Evolutionary conservation across 164 flowering plant genomes (phyloP).

Genomic region (Malania oleifera): DNA sequence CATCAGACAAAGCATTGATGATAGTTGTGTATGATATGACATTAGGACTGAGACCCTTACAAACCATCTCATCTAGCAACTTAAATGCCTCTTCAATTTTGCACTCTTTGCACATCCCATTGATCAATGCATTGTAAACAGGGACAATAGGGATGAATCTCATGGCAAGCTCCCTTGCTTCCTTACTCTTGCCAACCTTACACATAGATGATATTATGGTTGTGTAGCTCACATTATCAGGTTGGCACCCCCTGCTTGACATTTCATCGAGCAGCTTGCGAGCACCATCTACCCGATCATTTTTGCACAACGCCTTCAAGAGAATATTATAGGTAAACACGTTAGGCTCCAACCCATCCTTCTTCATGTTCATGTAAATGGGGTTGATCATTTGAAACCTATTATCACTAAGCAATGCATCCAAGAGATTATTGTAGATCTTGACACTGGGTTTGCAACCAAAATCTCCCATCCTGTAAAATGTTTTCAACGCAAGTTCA

Average conservation of each 20-base stretch:
- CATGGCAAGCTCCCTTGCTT: conserved; percentile 55
- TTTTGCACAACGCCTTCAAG: conserved; percentile 82
- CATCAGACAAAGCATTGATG: conserved; percentile 45
- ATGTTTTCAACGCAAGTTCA: conserved; percentile 70
- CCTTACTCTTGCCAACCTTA: conserved; percentile 47
- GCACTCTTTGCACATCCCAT: conserved; percentile 46
- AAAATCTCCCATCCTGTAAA: conserved; percentile 69
- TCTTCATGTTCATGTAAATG: conserved; percentile 67
- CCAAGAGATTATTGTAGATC: conserved; percentile 77
- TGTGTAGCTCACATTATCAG: conserved; percentile 76
- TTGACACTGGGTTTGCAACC: conserved; percentile 61
- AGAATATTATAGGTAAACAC: conserved; percentile 78
- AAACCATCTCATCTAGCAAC: conserved; percentile 52
- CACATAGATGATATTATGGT: conserved; percentile 73
- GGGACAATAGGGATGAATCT: conserved; percentile 44
- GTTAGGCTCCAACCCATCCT: conserved; percentile 71
- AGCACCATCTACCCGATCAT: conserved; percentile 59
- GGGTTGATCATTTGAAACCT: conserved; percentile 68
- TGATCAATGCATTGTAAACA: conserved; percentile 69
- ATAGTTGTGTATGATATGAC: conserved; percentile 64
- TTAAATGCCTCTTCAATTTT: conserved; percentile 41
- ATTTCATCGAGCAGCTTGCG: conserved; percentile 66
- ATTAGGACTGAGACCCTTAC: conserved; percentile 50
- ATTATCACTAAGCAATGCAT: conserved; percentile 64
- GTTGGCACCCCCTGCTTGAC: conserved; percentile 60